Base-by-base conservation (phyloP, 805 yeast genomes). In the Monosporozyma siamensis region DNA sequence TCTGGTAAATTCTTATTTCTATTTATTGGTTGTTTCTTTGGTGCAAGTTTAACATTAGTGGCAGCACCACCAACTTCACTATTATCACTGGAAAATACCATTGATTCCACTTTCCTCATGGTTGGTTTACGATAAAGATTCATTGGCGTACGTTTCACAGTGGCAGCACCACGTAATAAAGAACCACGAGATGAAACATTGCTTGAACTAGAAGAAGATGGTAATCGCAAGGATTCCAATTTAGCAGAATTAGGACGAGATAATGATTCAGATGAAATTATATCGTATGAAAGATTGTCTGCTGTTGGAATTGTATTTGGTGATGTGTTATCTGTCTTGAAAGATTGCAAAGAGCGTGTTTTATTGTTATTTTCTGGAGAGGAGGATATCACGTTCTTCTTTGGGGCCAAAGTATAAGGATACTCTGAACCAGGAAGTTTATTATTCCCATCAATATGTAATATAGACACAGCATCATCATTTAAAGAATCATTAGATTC, bases 201-300 rank as follows among this genome's bases (percentile, higher is more conserved):
- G 6, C 30, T 24, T 6, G 43, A 21, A 18, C 34, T 29, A 11
- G 41, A 18, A 2, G 41, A 26, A 17, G 46, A 41, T n/a, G 39
- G 30, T 11, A 43, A 27, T 36, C 41, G 23, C 36, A 41, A 20
- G 3, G 41, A 39, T 12, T 23, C 25, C 9, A 39, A 30, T 15
- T 41, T 30, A 15, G 44, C 32, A 2, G 27, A 12, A n/a, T 39
- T 11, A 6, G 35, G 6, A 14, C 10, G 11, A 20, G 34, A 14
- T 9, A 36, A 20, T 4, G 50, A 43, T 11, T 45, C 21, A 4
- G 51, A 31, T 1, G 59, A 54, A 6, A 53, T 40, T n/a, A 57
- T 57, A 17, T 50, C 51, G 39, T 50, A 59, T 1, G 64, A 59
- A 18, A 55, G 40, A 34, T 59, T 56, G 23, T 54, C 61, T 1